Conservation (phyloP, 352 stramenopile genomes). For the Pythium brassicae region DNA sequence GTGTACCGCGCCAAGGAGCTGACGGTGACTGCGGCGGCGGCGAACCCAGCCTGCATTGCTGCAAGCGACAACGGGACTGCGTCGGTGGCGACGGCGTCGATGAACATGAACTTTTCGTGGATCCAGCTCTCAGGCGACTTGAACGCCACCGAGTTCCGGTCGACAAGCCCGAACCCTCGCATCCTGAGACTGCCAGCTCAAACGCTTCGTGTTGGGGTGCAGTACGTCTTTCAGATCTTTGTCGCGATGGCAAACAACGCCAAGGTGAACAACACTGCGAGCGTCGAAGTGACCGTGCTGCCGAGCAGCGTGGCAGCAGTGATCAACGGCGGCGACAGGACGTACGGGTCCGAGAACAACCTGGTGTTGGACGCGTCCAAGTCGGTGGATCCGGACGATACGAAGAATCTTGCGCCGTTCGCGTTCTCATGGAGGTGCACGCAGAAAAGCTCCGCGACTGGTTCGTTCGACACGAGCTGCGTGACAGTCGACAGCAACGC, state of each 20-base stretch:
- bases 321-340: constrained; percentile 44
- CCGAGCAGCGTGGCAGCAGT: constrained; percentile 32
- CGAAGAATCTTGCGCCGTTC: constrained; percentile 29
- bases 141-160: constrained; percentile 32
- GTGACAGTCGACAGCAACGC: constrained; percentile 4
- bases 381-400: constrained; percentile 47
- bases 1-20: constrained; percentile 37
- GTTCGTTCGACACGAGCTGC: constrained; percentile 30
- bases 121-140: constrained; percentile 43
- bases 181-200: constrained; percentile 43
- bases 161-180: constrained; percentile 46
- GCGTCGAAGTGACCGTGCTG: constrained; percentile 36
- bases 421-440: constrained; percentile 37
- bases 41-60: constrained; percentile 29
- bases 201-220: constrained; percentile 46
- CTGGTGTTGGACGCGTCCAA: constrained; percentile 43
- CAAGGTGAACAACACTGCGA: constrained; percentile 44
- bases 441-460: constrained; percentile 19
- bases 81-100: constrained; percentile 6
- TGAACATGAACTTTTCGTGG: constrained; percentile 58
- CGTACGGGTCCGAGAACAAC: constrained; percentile 45
- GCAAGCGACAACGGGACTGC: constrained; percentile 6
- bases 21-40: constrained; percentile 36
- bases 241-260: constrained; percentile 43
- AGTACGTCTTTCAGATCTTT: constrained; percentile 55